Percentiles rank a stretch among this genome's conserved stretches.
Evolutionary conservation across 2,329 filamentous ascomycete species (phyloP).

Genomic region (Alternaria arbusti): DNA sequence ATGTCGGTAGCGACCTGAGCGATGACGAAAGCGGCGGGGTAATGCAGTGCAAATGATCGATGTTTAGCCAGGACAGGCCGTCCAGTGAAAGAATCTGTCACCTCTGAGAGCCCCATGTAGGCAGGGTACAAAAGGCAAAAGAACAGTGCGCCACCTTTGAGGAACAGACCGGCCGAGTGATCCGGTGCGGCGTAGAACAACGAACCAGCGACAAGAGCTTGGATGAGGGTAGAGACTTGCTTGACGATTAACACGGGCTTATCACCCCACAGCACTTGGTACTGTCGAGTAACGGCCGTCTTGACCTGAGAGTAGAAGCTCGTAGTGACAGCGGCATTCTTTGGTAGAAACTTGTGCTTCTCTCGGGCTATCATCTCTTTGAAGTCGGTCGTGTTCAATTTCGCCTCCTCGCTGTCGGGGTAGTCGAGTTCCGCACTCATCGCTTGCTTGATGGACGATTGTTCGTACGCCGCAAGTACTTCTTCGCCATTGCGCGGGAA

Average conservation of each 20-base stretch:
- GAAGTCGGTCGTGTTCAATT: constrained; percentile 56
- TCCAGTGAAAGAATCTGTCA: constrained; percentile 63
- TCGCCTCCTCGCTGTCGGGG: constrained; percentile 55
- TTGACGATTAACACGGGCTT: constrained; percentile 68
- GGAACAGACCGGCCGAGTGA: constrained; percentile 66
- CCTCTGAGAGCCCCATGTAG: constrained; percentile 69
- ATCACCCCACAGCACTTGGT: constrained; percentile 70
- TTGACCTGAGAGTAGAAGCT: constrained; percentile 54
- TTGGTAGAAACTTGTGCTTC: constrained; percentile 60
- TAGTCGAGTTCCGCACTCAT: constrained; percentile 66
- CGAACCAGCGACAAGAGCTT: constrained; percentile 69
- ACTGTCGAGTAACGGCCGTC: constrained; percentile 65
- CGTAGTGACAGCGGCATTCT: constrained; percentile 59
- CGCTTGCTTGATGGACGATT: constrained; percentile 54
- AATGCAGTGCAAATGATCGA: constrained; percentile 79
- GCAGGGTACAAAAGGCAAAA: constrained; percentile 67
- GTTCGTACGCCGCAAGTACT: constrained; percentile 60
- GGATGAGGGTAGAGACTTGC: constrained; percentile 62
- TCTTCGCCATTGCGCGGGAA: constrained; percentile 52
- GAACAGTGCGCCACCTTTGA: constrained; percentile 69
- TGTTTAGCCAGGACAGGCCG: constrained; percentile 88
- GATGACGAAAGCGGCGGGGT: constrained; percentile 75
- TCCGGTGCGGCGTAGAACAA: constrained; percentile 69
- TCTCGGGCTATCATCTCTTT: constrained; percentile 58
- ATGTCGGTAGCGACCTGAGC: constrained; percentile 69